Conservation (phyloP, 352 stramenopile genomes). For the Phytophthora rubi region DNA sequence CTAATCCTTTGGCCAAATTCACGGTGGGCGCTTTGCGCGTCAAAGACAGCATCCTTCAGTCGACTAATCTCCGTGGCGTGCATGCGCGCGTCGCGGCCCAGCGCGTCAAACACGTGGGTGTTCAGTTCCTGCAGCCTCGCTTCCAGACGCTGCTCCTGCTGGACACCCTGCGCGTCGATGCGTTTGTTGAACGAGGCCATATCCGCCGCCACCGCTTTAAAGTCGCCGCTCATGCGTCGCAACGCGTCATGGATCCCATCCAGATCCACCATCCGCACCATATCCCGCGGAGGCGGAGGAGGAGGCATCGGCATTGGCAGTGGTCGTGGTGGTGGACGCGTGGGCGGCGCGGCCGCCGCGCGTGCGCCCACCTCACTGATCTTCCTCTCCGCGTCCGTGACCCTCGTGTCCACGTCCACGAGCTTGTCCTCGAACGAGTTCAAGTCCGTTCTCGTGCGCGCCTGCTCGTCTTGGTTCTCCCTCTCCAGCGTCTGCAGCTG, state of each 20-base stretch:
- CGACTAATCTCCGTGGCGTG: slow-evolving; percentile 56
- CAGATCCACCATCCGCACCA: slow-evolving; percentile 30
- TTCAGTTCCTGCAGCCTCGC: slow-evolving; percentile 40
- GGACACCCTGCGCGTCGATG: slow-evolving; percentile 22
- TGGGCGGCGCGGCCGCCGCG: neutral
- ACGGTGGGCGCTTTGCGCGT: slow-evolving; percentile 44
- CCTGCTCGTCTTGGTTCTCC: slow-evolving; percentile 25
- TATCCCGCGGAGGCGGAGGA: slow-evolving; percentile 9
- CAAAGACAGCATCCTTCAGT: slow-evolving; percentile 56
- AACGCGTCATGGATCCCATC: slow-evolving; percentile 29
- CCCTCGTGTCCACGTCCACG: slow-evolving; percentile 19
- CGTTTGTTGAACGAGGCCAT: slow-evolving; percentile 38
- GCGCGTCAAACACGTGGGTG: slow-evolving; percentile 48
- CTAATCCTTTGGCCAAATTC: slow-evolving; percentile 37
- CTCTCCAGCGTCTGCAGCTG: slow-evolving; percentile 21
- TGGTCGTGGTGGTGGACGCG: neutral
- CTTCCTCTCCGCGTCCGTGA: slow-evolving; percentile 12
- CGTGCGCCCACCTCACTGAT: neutral
- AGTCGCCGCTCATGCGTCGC: slow-evolving; percentile 33
- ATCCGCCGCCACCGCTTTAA: slow-evolving; percentile 40
- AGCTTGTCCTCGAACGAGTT: slow-evolving; percentile 29
- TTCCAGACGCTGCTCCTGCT: slow-evolving; percentile 35
- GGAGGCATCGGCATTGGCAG: neutral
- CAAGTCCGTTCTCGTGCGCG: slow-evolving; percentile 23
- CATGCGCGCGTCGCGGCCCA: slow-evolving; percentile 47